Percentiles rank a stretch among this genome's conserved stretches.
Conservation (phyloP, 2,329 filamentous ascomycete genomes). For the Aspergillus quadrilineatus region DNA sequence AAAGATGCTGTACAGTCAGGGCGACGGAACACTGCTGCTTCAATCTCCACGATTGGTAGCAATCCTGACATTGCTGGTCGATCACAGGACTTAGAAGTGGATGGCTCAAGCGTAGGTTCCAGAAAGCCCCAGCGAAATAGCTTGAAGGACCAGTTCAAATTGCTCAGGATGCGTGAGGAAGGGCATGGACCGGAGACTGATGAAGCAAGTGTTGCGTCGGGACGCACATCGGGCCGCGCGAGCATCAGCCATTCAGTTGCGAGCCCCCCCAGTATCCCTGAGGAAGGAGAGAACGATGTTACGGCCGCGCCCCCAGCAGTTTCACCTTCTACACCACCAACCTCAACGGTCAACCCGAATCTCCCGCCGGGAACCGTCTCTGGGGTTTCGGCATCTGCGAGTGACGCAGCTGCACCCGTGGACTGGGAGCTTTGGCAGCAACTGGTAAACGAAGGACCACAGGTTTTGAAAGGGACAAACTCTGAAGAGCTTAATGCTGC, state of each 20-base stretch:
- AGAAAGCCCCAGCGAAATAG: slow-evolving; percentile 59
- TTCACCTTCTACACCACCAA: slow-evolving; percentile 39
- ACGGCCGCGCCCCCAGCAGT: slow-evolving; percentile 25
- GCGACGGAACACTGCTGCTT: slow-evolving; percentile 75
- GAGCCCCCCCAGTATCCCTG: slow-evolving; percentile 49
- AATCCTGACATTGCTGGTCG: slow-evolving; percentile 76
- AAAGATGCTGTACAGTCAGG: slow-evolving; percentile 53
- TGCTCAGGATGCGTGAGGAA: slow-evolving; percentile 73
- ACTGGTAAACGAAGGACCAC: slow-evolving; percentile 89
- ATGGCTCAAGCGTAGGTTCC: slow-evolving; percentile 46
- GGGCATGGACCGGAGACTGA: slow-evolving; percentile 59
- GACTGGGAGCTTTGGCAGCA: slow-evolving; percentile 99
- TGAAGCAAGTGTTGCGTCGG: slow-evolving; percentile 51
- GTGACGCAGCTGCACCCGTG: slow-evolving; percentile 68
- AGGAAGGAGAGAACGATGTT: slow-evolving; percentile 47
- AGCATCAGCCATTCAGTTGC: slow-evolving; percentile 44
- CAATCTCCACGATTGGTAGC: slow-evolving; percentile 73
- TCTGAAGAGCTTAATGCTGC: slow-evolving; percentile 85
- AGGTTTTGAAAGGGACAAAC: slow-evolving; percentile 82
- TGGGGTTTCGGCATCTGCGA: slow-evolving; percentile 69
- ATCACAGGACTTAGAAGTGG: slow-evolving; percentile 62
- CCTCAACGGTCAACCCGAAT: slow-evolving; percentile 64
- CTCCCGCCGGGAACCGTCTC: slow-evolving; percentile 83
- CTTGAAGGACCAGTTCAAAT: slow-evolving; percentile 75
- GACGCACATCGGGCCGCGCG: slow-evolving; percentile 45